Base-by-base conservation (phyloP, 2,329 filamentous ascomycete species). In the Nemania abortiva region DNA sequence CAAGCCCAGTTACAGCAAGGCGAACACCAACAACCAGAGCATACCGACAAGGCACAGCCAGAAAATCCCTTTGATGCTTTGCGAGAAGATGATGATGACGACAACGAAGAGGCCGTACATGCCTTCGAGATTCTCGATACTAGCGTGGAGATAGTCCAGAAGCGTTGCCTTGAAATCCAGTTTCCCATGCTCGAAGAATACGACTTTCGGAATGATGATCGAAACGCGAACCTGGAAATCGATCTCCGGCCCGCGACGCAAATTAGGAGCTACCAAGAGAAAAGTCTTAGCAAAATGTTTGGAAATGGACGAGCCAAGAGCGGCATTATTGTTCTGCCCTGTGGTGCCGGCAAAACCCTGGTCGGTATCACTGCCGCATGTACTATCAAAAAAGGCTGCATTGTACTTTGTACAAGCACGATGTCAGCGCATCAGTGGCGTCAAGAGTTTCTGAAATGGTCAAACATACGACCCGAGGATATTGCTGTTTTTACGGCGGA, bases 381-480 rank as follows among this genome's bases (percentile, higher is more conserved):
- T 81, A 98, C 96, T 3, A 95, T 99, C 81, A 97, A 97, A 81
- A 99, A 98, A 83, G 95, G 95, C 11, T 90, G 95, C 24, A 95
- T 99, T 66, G 94, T 99, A 7, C 89, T 99, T 22, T 97, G 94
- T 82, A 99, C 96, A 1, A 97, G 94, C 78, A 95, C 94, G 63
- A 99, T 99, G 95, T 98, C 94, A 6, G 96, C 97, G 6, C 92
- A 97, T 22, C 96, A 99, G 80, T 99, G 96, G 96, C 88, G 94
- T 68, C 91, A 96, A 69, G 96, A 99, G 78, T 99, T 99, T 78
- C 84, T 98, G 72, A 97, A 98, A 76, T 99, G 96, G 96, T 98
- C 95, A 63, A 98, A 98, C 77, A 97, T 89, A 84, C 97, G 70
- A 92, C 94, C 95, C 0, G 91, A 95, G 73, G 94, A 98, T 77